Evolutionary conservation across 2,329 filamentous ascomycete species (phyloP).

Genomic region (Neofusicoccum parvum): DNA sequence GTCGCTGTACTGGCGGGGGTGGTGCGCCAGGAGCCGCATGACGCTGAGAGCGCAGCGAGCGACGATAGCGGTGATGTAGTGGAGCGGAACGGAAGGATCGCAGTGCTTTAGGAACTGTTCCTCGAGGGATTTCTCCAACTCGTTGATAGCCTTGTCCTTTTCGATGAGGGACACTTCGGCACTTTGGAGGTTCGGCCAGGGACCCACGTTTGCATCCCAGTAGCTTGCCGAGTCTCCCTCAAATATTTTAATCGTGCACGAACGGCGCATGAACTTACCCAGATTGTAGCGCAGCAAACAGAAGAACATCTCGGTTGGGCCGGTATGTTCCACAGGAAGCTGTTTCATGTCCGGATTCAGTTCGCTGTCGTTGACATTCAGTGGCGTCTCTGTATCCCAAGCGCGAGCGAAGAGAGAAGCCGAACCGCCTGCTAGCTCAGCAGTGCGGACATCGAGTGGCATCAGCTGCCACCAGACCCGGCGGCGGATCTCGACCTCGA

Average conservation of each 20-base stretch:
- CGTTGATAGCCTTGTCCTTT: conserved; percentile 39
- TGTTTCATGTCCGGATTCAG: conserved; percentile 48
- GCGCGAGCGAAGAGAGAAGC: conserved; percentile 38
- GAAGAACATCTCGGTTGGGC: conserved; percentile 54
- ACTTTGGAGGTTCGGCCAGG: conserved; percentile 29
- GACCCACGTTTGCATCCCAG: conserved; percentile 21
- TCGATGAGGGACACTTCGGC: conserved; percentile 25
- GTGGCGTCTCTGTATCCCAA: conserved; percentile 53
- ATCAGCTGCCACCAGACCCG: conserved; percentile 66
- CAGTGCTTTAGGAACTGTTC: conserved; percentile 43
- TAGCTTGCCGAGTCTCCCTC: conserved; percentile 3
- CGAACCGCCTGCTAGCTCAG: conserved; percentile 57
- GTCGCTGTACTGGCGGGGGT: conserved; percentile 43
- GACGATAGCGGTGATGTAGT: conserved; percentile 49
- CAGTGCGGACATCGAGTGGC: conserved; percentile 59
- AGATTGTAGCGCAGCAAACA: conserved; percentile 47
- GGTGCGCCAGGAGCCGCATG: conserved; percentile 50
- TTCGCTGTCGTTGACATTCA: conserved; percentile 58
- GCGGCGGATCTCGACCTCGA: conserved; percentile 62
- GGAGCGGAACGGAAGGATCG: conserved; percentile 41
- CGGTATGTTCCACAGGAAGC: conserved; percentile 43
- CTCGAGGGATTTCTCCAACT: conserved; percentile 46
- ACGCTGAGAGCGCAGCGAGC: conserved; percentile 46
- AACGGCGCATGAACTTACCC: conserved; percentile 41
- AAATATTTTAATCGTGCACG: not conserved